Percentiles rank a stretch among this genome's conserved stretches.
phyloP scores from a whole-genome alignment of 345 rosid genomes.

The Corymbia maculata region DNA sequence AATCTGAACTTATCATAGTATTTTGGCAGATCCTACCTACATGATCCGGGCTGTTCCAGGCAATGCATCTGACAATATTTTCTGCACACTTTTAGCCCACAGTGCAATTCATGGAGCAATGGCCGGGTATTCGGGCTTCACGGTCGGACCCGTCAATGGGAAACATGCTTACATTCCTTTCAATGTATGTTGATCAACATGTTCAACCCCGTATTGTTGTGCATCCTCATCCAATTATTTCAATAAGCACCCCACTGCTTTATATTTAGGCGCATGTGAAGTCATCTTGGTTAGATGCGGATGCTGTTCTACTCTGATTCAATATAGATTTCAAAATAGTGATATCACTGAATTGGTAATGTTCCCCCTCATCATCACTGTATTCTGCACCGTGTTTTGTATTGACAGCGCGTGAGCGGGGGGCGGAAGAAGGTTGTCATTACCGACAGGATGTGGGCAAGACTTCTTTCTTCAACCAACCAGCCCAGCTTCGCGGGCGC shows the following conservation, averaged over 20 bases:
- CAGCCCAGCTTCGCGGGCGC: slow-evolving; percentile 65
- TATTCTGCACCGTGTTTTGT: neutral
- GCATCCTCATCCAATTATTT: neutral
- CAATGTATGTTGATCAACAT: slow-evolving; percentile 14
- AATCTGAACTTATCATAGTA: neutral
- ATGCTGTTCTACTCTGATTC: neutral
- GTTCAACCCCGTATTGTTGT: neutral
- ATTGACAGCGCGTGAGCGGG: slow-evolving; percentile 50
- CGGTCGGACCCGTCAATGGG: slow-evolving; percentile 65
- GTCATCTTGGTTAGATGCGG: neutral
- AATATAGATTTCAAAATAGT: neutral
- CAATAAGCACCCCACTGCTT: neutral
- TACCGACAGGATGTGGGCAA: slow-evolving; percentile 87
- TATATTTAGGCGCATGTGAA: neutral
- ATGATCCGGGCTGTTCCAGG: slow-evolving; percentile 87
- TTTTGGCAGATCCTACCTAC: slow-evolving; percentile 73
- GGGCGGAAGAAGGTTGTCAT: slow-evolving; percentile 57
- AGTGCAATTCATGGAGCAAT: slow-evolving; percentile 88
- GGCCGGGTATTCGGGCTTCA: slow-evolving; percentile 92
- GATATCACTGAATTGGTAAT: neutral
- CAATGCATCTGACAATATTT: slow-evolving; percentile 87
- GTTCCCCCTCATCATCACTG: neutral
- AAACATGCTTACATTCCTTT: slow-evolving; percentile 80
- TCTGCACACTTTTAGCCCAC: slow-evolving; percentile 84
- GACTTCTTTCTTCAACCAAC: slow-evolving; percentile 63